Conservation (phyloP, 2,329 filamentous ascomycete genomes). For the Fonsecaea nubica region DNA sequence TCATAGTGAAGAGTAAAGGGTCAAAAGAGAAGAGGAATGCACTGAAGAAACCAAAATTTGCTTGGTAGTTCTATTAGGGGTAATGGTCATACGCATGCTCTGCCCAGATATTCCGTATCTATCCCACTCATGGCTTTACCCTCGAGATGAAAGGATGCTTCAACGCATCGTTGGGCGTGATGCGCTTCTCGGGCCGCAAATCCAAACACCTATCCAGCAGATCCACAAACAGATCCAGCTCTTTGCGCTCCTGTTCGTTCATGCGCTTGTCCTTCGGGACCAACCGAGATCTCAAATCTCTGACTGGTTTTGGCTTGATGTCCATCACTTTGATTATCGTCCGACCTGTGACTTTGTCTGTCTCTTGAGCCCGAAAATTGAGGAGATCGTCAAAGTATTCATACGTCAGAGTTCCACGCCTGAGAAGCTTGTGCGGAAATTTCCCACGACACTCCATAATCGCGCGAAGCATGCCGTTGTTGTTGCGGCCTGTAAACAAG, state of each 20-base stretch:
- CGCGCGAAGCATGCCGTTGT: constrained; percentile 96
- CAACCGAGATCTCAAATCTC: constrained; percentile 82
- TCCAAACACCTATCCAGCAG: constrained; percentile 85
- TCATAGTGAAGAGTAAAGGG: neutral
- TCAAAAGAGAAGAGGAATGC: neutral
- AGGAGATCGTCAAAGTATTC: constrained; percentile 84
- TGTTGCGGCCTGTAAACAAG: constrained; percentile 90
- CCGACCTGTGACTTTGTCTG: constrained; percentile 85
- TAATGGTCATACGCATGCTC: neutral
- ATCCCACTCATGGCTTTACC: constrained; percentile 18
- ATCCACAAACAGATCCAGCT: constrained; percentile 83
- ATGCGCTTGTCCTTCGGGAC: constrained; percentile 74
- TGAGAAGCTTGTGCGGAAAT: constrained; percentile 86
- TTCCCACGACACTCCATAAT: constrained; percentile 97
- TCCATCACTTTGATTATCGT: constrained; percentile 59
- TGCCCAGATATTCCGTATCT: neutral
- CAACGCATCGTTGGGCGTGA: constrained; percentile 83
- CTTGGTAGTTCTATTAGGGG: neutral
- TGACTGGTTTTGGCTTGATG: constrained; percentile 70
- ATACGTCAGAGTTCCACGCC: constrained; percentile 75
- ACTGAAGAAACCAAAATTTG: neutral
- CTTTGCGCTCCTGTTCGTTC: constrained; percentile 74
- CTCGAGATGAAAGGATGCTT: constrained; percentile 83
- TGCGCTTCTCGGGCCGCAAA: constrained; percentile 90
- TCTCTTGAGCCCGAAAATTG: constrained; percentile 83